Conservation (phyloP, 2,329 filamentous ascomycete species). For the Exophiala phaeomuriformis region DNA sequence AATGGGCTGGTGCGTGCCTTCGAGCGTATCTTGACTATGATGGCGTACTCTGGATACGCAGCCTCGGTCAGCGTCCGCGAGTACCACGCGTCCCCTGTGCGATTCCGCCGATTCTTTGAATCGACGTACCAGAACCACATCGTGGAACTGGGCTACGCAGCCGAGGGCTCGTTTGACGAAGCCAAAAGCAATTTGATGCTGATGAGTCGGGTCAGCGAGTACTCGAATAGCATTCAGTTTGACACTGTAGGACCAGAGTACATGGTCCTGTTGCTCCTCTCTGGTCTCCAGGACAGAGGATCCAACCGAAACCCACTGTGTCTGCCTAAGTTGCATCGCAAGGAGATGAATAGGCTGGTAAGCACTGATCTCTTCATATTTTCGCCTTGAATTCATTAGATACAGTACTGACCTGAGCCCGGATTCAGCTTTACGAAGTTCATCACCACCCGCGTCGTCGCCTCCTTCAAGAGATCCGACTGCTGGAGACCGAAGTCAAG, state of each 20-base stretch:
- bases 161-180: conserved; percentile 1
- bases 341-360: background rate
- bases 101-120: background rate
- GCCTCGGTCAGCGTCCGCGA: background rate
- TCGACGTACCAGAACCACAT: background rate
- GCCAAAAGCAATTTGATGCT: conserved; percentile 1
- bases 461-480: conserved; percentile 1
- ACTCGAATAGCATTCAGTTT: background rate
- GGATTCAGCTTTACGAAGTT: background rate
- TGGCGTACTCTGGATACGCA: conserved; percentile 1
- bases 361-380: background rate
- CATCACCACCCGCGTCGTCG: background rate
- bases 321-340: background rate
- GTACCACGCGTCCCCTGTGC: background rate
- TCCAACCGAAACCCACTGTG: background rate
- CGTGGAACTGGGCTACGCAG: background rate
- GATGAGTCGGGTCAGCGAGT: conserved; percentile 2
- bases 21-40: conserved; percentile 1
- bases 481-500: background rate
- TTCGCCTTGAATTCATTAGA: background rate
- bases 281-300: background rate
- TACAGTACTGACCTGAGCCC: background rate
- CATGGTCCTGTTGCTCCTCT: background rate
- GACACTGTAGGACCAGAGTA: conserved; percentile 3
- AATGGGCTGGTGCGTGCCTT: background rate